Base-by-base conservation (phyloP, 805 yeast genomes). In the Barnettozyma pratensis region DNA sequence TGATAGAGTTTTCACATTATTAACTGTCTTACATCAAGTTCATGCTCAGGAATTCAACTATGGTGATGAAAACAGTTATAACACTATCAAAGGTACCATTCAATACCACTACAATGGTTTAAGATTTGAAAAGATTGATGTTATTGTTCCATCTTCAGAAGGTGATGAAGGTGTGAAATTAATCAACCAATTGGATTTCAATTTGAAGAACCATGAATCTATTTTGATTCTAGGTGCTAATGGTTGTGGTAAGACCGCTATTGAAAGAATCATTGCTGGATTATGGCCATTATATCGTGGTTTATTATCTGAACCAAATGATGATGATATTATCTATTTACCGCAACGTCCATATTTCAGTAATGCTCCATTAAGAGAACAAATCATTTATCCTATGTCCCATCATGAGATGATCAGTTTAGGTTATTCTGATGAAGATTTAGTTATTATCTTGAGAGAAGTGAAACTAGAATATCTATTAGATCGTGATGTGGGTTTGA, bases 201-300 rank as follows among this genome's bases (percentile, higher is more conserved):
- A 76, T 54, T 57, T 71, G 44, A 71, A 70, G 29, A 59, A 61
- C 42, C 64, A 59, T 44, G 83, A 87, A 52, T 88, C 86, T 61
- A 69, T 90, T 45, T 75, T 91, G 52, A 83, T 91, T 36, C 73
- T 89, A 52, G 97, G 97, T 9, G 77, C 92, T 44, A 91, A 91
- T 59, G 96, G 97, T 12, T 77, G 85, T 57, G 98, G 98, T 50
- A 91, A 91, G 63, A 85, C 96, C 7, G 82, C 96, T 0, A 84
- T 91, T 55, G 81, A 90, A 45, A 73, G 97, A 53, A 75, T 91
- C 3, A 73, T 90, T 50, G 91, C 95, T 6, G 96, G 92, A 26
- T 71, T 91, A 52, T 91, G 97, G 97, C 97, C 98, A 11, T 73
- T 88, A 29, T 91, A 87, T 66, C 71, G 75, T 54, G 97, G 97